Evolutionary conservation across 2,329 filamentous ascomycete species (phyloP).

Genomic region (Paecilomyces dactylethromorphus): DNA sequence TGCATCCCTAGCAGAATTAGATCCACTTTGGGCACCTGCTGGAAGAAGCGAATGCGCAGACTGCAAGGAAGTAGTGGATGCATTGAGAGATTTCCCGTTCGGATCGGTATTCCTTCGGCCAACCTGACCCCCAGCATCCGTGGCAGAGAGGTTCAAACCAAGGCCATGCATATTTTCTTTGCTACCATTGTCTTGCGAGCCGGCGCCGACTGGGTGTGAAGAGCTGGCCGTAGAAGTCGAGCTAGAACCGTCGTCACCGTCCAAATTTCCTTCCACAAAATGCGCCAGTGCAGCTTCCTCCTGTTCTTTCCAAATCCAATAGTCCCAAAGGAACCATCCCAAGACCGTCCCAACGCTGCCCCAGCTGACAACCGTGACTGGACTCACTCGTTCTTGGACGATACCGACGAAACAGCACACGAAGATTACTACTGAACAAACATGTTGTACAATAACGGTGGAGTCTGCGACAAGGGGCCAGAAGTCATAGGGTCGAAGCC

Average conservation of each 20-base stretch:
- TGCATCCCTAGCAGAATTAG: conserved; percentile 12
- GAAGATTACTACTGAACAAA: conserved; percentile 91
- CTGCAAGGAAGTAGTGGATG: conserved; percentile 52
- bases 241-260: conserved; percentile 35
- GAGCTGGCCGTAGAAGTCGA: conserved; percentile 31
- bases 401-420: conserved; percentile 91
- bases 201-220: conserved; percentile 20
- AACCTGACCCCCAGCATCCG: conserved; percentile 25
- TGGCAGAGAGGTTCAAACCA: conserved; percentile 34
- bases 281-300: conserved; percentile 34
- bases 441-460: conserved; percentile 94
- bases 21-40: conserved; percentile 10
- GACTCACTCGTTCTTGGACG: conserved; percentile 77
- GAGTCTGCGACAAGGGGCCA: conserved; percentile 94
- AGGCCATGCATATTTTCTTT: conserved; percentile 35
- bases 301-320: conserved; percentile 73
- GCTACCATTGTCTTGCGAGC: conserved; percentile 18
- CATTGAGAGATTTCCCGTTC: conserved; percentile 44
- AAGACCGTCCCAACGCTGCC: conserved; percentile 75
- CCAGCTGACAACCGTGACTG: conserved; percentile 80
- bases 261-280: conserved; percentile 19
- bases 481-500: conserved; percentile 92
- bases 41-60: conserved; percentile 29
- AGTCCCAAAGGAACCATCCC: conserved; percentile 88
- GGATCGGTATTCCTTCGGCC: conserved; percentile 20